A percentile compares a stretch with the other conserved stretches of the same genome.
Conservation (phyloP, 352 stramenopile species). For the Globisporangium irregulare region DNA sequence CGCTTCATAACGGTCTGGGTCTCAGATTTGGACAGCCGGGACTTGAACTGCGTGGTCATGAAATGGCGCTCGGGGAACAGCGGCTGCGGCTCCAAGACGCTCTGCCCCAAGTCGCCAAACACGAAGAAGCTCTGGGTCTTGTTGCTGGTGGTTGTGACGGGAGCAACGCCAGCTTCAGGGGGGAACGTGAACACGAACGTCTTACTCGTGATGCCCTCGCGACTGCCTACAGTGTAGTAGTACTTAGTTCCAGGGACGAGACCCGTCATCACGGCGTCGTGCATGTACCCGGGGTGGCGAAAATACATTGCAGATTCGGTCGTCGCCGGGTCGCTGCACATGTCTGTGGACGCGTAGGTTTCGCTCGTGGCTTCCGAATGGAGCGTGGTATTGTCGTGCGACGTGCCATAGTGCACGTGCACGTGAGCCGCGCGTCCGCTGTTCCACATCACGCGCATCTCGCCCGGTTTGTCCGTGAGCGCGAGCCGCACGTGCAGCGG, state of each 20-base stretch:
- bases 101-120: conserved; percentile 32
- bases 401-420: conserved; percentile 33
- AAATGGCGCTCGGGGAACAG: conserved; percentile 2
- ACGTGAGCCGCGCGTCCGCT: conserved; percentile 34
- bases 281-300: conserved; percentile 33
- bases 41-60: conserved; percentile 1
- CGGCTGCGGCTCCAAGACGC: conserved; percentile 14
- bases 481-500: conserved; percentile 23
- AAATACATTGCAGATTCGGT: conserved; percentile 21
- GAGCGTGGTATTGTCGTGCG: conserved; percentile 18
- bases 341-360: conserved; percentile 25
- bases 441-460: conserved; percentile 62
- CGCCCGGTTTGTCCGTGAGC: conserved; percentile 14
- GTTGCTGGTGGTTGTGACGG: neutral
- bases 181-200: conserved; percentile 28
- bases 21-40: conserved; percentile 13
- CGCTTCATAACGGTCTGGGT: conserved; percentile 37
- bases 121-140: conserved; percentile 23
- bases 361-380: conserved; percentile 9
- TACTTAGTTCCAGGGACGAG: conserved; percentile 24
- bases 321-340: conserved; percentile 27
- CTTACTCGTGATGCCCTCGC: conserved; percentile 25
- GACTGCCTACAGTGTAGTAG: conserved; percentile 38
- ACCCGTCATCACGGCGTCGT: conserved; percentile 28
- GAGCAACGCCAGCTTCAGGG: conserved; percentile 8